Percentiles rank a stretch among this genome's conserved stretches.
Evolutionary conservation across 2,329 filamentous ascomycete genomes (phyloP).

Genomic region (Catunica adiposa): DNA sequence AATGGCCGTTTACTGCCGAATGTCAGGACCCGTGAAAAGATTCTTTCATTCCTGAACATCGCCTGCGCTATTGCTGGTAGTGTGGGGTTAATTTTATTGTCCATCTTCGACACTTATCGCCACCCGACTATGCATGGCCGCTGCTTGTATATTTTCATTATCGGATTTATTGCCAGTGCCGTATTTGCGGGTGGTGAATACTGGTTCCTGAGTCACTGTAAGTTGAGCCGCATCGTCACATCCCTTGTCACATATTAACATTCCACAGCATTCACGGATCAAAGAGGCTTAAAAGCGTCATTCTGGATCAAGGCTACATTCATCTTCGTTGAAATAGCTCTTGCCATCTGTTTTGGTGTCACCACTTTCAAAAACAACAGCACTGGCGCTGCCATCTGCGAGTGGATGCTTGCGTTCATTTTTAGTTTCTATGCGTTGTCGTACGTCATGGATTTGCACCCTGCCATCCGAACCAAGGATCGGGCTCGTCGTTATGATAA

Average conservation of each 20-base stretch:
- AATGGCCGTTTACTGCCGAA: constrained; percentile 63
- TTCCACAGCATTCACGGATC: constrained; percentile 49
- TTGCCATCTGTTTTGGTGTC: constrained; percentile 58
- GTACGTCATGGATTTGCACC: constrained; percentile 75
- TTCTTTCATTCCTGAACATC: constrained; percentile 45
- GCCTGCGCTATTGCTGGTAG: constrained; percentile 58
- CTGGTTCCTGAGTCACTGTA: constrained; percentile 61
- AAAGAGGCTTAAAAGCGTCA: constrained; percentile 55
- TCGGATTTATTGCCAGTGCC: constrained; percentile 68
- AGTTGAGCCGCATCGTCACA: constrained; percentile 18
- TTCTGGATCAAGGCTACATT: constrained; percentile 84
- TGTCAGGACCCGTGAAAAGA: constrained; percentile 42
- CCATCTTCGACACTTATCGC: constrained; percentile 67
- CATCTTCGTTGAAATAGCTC: constrained; percentile 58
- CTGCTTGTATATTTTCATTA: constrained; percentile 72
- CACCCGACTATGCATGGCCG: constrained; percentile 53
- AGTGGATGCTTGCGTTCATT: constrained; percentile 64
- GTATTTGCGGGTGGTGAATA: constrained; percentile 86
- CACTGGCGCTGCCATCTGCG: constrained; percentile 57
- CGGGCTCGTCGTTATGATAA: background rate
- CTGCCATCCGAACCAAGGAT: constrained; percentile 47
- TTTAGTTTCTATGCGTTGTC: constrained; percentile 79
- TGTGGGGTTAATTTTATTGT: constrained; percentile 62
- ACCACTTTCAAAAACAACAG: constrained; percentile 28
- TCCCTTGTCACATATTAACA: background rate